Base-by-base conservation (phyloP, 1,139 yeast species). In the Diutina scorzettiae region DNA sequence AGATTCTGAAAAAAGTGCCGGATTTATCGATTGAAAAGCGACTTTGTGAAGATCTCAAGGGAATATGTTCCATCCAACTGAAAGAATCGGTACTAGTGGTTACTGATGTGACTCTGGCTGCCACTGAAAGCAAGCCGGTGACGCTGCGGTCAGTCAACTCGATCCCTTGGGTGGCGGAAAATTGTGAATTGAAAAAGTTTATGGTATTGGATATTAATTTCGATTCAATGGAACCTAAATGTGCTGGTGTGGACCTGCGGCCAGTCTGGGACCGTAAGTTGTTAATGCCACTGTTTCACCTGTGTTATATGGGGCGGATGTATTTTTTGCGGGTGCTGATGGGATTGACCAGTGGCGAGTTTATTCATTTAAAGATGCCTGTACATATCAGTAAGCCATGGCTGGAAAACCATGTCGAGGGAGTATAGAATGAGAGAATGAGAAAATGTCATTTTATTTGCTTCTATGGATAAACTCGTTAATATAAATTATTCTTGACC, bases 21-120 rank as follows among this genome's bases (percentile, higher is more conserved):
- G 56, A 57, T 41, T 57, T 63, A 44, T 51, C 49, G 45, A 44
- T 67, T 3, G 69, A 65, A 33, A 53, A 49, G 33, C 49, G 52
- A 19, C 51, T 66, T 37, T 49, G 61, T 14, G 56, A 58, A 12
- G 69, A 64, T 44, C 43, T 67, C 17, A 34, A 34, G 9, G 39
- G 39, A 5, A 23, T 34, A 5, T 34, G 39, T 16, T 8, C 16
- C 5, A 21, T 34, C 18, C 16, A 21, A 14, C 7, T 20, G 5
- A 21, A 20, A 6, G 17, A n/a, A n/a, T 14, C 12, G 5, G n/a
- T 23, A 5, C 18, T 21, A 3, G 7, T 18, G n/a, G 25, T 34
- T 5, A 23, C 39, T 12, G 16, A 21, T 23, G 11, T 19, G 25
- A 32, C 37, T n/a, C 37, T 34, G 39, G 30, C 11, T 5, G 11